A percentile compares a stretch with the other conserved stretches of the same genome.
Conservation (phyloP, 2,329 filamentous ascomycete genomes). For the Phaeosphaeria sp. region DNA sequence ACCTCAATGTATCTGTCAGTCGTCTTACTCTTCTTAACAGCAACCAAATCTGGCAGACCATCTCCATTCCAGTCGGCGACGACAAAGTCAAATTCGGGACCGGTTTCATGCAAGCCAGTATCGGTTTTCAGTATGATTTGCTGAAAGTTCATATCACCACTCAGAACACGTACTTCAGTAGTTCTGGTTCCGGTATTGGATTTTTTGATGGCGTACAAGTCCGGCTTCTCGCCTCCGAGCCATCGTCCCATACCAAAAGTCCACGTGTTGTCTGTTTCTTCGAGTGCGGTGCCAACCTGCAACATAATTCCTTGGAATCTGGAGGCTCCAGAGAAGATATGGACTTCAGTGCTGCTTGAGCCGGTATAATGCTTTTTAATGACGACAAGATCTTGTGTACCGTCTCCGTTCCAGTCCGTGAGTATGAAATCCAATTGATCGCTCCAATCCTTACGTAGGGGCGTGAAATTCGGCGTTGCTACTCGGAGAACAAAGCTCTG, state of each 20-base stretch:
- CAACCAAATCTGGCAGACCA: constrained; percentile 1
- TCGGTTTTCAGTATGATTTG: background rate
- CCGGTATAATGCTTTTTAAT: constrained; percentile 7
- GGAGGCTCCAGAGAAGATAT: constrained; percentile 10
- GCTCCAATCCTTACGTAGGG: background rate
- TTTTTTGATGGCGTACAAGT: constrained; percentile 13
- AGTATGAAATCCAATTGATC: constrained; percentile 7
- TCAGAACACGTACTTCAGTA: constrained; percentile 9
- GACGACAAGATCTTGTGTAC: constrained; percentile 6
- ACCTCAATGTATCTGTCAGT: background rate
- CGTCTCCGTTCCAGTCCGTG: constrained; percentile 7
- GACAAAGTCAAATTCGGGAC: background rate
- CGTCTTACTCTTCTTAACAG: constrained; percentile 3
- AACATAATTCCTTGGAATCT: constrained; percentile 7
- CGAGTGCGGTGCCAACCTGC: constrained; percentile 5
- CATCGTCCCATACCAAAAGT: constrained; percentile 10
- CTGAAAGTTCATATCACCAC: constrained; percentile 1
- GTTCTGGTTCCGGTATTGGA: constrained; percentile 7
- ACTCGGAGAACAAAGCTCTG: constrained; percentile 7
- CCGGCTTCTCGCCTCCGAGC: constrained; percentile 5
- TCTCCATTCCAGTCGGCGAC: constrained; percentile 6
- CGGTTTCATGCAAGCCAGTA: constrained; percentile 2
- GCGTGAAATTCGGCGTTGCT: constrained; percentile 6
- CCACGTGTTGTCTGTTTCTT: constrained; percentile 11
- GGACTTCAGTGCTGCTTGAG: constrained; percentile 9